phyloP scores from a whole-genome alignment of 768 basidiomycete genomes.

The Amanita jacksonii region DNA sequence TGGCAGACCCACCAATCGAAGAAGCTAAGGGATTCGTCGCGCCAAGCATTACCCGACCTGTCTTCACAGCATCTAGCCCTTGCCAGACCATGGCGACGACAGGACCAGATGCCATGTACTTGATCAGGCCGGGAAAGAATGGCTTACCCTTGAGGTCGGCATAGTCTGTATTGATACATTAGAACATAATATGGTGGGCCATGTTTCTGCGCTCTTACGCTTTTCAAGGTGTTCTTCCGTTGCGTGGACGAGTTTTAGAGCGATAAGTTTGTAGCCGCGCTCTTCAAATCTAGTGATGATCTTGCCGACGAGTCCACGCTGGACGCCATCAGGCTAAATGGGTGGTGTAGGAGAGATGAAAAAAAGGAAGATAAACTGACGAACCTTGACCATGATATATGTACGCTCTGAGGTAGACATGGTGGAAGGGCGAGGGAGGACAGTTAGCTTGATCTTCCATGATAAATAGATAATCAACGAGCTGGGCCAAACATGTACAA shows the following conservation, averaged over 20 bases:
- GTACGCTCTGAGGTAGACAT: slow-evolving; percentile 82
- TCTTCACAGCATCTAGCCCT: slow-evolving; percentile 91
- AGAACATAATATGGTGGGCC: slow-evolving; percentile 10
- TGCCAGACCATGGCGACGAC: slow-evolving; percentile 96
- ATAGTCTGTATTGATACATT: slow-evolving; percentile 56
- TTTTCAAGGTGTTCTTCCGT: slow-evolving; percentile 82
- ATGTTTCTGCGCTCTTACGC: slow-evolving; percentile 37
- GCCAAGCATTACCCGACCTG: slow-evolving; percentile 92
- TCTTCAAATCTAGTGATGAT: slow-evolving; percentile 96
- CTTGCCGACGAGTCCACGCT: slow-evolving; percentile 89
- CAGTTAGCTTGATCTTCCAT: slow-evolving; percentile 11
- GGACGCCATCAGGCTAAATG: slow-evolving; percentile 92
- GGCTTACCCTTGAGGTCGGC: slow-evolving; percentile 87
- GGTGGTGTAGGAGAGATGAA: background rate
- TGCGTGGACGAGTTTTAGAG: slow-evolving; percentile 84
- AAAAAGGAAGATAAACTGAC: background rate
- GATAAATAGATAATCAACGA: slow-evolving; percentile 1
- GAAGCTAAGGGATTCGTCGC: slow-evolving; percentile 94
- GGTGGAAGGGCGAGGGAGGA: slow-evolving; percentile 18
- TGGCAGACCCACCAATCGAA: slow-evolving; percentile 52
- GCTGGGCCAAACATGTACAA: slow-evolving; percentile 8
- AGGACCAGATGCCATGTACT: slow-evolving; percentile 93
- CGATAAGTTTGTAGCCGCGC: slow-evolving; percentile 96
- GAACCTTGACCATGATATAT: slow-evolving; percentile 99
- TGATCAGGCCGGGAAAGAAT: slow-evolving; percentile 96